phyloP scores from a whole-genome alignment of 352 stramenopile species.

The Phytophthora meadii region DNA sequence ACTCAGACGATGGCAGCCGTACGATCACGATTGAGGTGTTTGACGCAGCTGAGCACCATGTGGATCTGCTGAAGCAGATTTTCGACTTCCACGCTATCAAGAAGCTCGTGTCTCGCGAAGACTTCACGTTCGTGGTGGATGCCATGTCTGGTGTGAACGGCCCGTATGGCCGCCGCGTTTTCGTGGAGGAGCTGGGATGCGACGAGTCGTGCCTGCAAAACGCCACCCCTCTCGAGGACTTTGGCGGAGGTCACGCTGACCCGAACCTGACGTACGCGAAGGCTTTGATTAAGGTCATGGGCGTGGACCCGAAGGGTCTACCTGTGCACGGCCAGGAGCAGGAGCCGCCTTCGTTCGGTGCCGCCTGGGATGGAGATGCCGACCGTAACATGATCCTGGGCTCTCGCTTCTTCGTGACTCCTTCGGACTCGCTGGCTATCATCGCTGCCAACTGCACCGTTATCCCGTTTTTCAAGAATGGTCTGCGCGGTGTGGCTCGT shows the following conservation, averaged over 20 bases:
- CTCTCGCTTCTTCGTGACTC: constrained; percentile 98
- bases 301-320: constrained; percentile 87
- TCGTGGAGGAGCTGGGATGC: constrained; percentile 96
- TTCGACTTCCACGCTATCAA: constrained; percentile 98
- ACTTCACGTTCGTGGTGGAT: constrained; percentile 97
- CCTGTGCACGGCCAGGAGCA: constrained; percentile 81
- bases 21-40: constrained; percentile 97
- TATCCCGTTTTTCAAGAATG: constrained; percentile 97
- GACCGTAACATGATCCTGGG: constrained; percentile 99
- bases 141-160: constrained; percentile 98
- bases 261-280: constrained; percentile 99
- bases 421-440: constrained; percentile 98
- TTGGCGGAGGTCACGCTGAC: constrained; percentile 97
- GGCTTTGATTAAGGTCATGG: constrained; percentile 96
- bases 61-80: constrained; percentile 94
- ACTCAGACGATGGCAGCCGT: constrained; percentile 90
- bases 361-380: constrained; percentile 98
- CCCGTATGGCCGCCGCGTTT: constrained; percentile 95
- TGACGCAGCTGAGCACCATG: constrained; percentile 96
- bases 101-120: constrained; percentile 90
- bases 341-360: constrained; percentile 89
- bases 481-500: constrained; percentile 94
- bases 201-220: constrained; percentile 91
- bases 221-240: constrained; percentile 96
- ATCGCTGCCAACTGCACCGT: constrained; percentile 97